These are phyloP conservation scores for Bruguiera gymnorhiza DNA, from an alignment of 345 rosid genomes.

Conservation along the genomic window DNA sequence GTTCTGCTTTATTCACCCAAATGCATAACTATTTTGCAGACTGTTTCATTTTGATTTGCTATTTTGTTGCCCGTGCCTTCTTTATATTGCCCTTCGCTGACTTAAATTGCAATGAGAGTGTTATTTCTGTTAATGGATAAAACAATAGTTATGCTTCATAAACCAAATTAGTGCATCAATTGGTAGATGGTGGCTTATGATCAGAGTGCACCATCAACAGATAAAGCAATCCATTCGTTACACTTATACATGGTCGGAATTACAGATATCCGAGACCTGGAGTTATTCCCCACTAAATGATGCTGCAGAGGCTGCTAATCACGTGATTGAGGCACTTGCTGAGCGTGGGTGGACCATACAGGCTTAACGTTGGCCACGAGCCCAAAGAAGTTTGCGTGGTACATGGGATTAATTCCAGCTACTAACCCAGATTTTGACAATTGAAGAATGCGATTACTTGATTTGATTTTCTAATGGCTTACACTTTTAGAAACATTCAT, in stretches of 20 bases:
- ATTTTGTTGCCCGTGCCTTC: not conserved
- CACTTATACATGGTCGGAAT: not conserved
- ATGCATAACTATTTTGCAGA: not conserved
- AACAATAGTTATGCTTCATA: not conserved
- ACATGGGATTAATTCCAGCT: not conserved
- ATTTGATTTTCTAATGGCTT: not conserved
- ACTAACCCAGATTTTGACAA: not conserved
- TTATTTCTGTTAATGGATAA: not conserved
- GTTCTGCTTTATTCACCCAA: not conserved
- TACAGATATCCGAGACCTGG: constrained; percentile 31
- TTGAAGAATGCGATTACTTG: not conserved
- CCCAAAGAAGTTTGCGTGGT: not conserved
- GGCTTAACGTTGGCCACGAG: not conserved
- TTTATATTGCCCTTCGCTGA: not conserved
- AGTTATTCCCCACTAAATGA: constrained; percentile 32
- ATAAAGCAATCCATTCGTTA: not conserved
- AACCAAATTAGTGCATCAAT: not conserved
- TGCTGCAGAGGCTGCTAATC: constrained; percentile 19
- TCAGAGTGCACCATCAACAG: not conserved
- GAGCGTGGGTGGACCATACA: constrained; percentile 18
- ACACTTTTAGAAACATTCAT: not conserved
- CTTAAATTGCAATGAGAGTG: not conserved
- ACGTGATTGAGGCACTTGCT: constrained; percentile 18
- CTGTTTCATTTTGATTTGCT: not conserved
- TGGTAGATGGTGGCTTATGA: not conserved